Percentiles rank a stretch among this genome's conserved stretches.
Evolutionary conservation across 2,329 filamentous ascomycete species (phyloP).

Genomic region (Pestalotiopsis sp.): DNA sequence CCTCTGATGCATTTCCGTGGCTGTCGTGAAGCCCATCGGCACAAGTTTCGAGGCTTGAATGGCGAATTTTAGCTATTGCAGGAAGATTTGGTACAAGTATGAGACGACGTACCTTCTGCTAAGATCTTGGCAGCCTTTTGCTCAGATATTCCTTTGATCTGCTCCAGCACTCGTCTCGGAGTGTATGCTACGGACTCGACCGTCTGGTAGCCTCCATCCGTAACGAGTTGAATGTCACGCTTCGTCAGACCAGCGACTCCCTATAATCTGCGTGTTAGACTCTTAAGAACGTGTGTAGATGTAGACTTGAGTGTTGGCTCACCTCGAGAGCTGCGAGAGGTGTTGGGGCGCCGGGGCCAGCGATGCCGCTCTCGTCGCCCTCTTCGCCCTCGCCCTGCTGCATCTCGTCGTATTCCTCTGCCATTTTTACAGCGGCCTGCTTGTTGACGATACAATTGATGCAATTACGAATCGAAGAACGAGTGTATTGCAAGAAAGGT

Average conservation of each 20-base stretch:
- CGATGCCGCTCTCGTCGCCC: slow-evolving; percentile 68
- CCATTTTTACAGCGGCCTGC: slow-evolving; percentile 20
- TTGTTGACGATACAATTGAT: not conserved
- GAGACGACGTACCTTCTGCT: slow-evolving; percentile 69
- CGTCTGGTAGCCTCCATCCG: slow-evolving; percentile 92
- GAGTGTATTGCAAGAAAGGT: not conserved
- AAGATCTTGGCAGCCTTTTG: slow-evolving; percentile 93
- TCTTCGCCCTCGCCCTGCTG: slow-evolving; percentile 38
- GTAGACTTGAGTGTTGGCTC: slow-evolving; percentile 29
- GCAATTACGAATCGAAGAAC: not conserved
- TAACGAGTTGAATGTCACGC: slow-evolving; percentile 88
- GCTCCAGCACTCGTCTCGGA: slow-evolving; percentile 78
- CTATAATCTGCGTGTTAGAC: slow-evolving; percentile 45
- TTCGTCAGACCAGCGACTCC: slow-evolving; percentile 88
- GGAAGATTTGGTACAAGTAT: too few relatives aligned
- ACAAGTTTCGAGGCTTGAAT: slow-evolving; percentile 86
- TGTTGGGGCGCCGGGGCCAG: slow-evolving; percentile 90
- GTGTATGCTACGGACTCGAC: slow-evolving; percentile 96
- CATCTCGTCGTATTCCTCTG: slow-evolving; percentile 67
- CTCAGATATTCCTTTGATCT: slow-evolving; percentile 97
- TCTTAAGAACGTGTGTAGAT: not conserved
- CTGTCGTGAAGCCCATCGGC: slow-evolving; percentile 98
- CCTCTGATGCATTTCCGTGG: slow-evolving; percentile 97
- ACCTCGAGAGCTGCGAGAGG: slow-evolving; percentile 86
- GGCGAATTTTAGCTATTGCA: not conserved